A percentile compares a stretch with the other conserved stretches of the same genome.
Conservation (phyloP, 2,329 filamentous ascomycete species). For the Stagonosporopsis vannaccii region DNA sequence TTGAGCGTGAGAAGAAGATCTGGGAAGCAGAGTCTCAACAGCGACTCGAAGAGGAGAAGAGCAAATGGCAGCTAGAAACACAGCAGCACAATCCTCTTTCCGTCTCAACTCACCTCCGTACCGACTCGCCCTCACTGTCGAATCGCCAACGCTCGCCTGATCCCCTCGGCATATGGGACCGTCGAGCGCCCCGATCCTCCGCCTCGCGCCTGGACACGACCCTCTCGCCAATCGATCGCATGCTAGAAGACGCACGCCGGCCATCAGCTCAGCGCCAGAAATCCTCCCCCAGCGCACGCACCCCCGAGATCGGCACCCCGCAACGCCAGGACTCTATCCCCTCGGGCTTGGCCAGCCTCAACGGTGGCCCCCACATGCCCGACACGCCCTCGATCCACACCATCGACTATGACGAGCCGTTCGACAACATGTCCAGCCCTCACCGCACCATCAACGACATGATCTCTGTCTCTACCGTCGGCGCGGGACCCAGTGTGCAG, state of each 20-base stretch:
- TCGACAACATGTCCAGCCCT: constrained; percentile 66
- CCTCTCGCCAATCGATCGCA: constrained; percentile 46
- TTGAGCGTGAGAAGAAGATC: constrained; percentile 65
- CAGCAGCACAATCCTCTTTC: constrained; percentile 39
- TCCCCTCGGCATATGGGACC: constrained; percentile 40
- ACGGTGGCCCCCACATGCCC: constrained; percentile 43
- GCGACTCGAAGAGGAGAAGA: constrained; percentile 70
- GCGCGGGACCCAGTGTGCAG: constrained; percentile 90
- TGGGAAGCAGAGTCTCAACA: constrained; percentile 65
- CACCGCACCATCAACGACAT: constrained; percentile 75
- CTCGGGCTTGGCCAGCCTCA: constrained; percentile 43
- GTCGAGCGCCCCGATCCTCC: constrained; percentile 43
- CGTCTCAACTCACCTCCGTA: constrained; percentile 41
- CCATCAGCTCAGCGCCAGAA: constrained; percentile 45
- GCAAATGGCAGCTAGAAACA: constrained; percentile 63
- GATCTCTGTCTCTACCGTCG: constrained; percentile 86
- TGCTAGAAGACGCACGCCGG: constrained; percentile 48
- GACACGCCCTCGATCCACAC: constrained; percentile 58
- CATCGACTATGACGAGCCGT: constrained; percentile 57
- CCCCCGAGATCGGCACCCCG: constrained; percentile 48
- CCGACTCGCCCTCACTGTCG: constrained; percentile 48
- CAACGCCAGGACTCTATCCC: constrained; percentile 47
- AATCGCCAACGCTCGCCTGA: constrained; percentile 53
- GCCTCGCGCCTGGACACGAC: constrained; percentile 39
- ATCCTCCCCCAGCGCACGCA: constrained; percentile 37